A percentile compares a stretch with the other conserved stretches of the same genome.
These are phyloP conservation scores for Emydomyces testavorans DNA, from an alignment of 2,329 filamentous ascomycete species.

Conservation along the genomic window DNA sequence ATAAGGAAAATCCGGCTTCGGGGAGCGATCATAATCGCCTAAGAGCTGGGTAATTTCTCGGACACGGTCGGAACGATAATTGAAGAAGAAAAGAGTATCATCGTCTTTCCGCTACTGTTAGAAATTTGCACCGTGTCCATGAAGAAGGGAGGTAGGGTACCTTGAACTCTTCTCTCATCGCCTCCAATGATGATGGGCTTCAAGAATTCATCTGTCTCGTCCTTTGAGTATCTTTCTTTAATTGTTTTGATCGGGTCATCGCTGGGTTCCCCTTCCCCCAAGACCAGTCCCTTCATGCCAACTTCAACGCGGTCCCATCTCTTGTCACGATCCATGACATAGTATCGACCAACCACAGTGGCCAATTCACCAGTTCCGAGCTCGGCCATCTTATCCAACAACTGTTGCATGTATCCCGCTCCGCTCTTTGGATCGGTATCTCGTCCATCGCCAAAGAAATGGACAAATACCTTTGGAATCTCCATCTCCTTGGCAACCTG, in stretches of 20 bases:
- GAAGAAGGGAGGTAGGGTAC: slow-evolving; percentile 35
- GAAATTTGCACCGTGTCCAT: not conserved
- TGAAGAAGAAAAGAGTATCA: slow-evolving; percentile 99
- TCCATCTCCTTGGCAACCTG: slow-evolving; percentile 79
- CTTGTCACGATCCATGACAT: slow-evolving; percentile 99
- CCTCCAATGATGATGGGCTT: slow-evolving; percentile 94
- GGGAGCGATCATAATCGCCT: slow-evolving; percentile 82
- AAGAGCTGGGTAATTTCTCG: slow-evolving; percentile 92
- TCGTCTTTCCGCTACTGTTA: slow-evolving; percentile 46
- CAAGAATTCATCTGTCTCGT: slow-evolving; percentile 92
- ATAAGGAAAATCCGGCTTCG: slow-evolving; percentile 81
- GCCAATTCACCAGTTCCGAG: slow-evolving; percentile 78
- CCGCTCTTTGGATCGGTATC: slow-evolving; percentile 96
- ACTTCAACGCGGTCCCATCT: slow-evolving; percentile 91
- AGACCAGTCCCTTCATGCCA: slow-evolving; percentile 73
- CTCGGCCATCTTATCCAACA: slow-evolving; percentile 70
- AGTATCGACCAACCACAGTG: slow-evolving; percentile 92
- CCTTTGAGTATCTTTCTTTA: slow-evolving; percentile 74
- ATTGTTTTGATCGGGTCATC: slow-evolving; percentile 77
- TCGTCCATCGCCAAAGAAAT: slow-evolving; percentile 97
- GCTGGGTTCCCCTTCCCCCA: slow-evolving; percentile 76
- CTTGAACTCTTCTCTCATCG: slow-evolving; percentile 72
- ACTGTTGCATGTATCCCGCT: slow-evolving; percentile 73
- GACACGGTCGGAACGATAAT: slow-evolving; percentile 96
- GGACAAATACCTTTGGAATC: slow-evolving; percentile 87